Evolutionary conservation across 768 basidiomycete species (phyloP).

Genomic region (Paxillus involutus): DNA sequence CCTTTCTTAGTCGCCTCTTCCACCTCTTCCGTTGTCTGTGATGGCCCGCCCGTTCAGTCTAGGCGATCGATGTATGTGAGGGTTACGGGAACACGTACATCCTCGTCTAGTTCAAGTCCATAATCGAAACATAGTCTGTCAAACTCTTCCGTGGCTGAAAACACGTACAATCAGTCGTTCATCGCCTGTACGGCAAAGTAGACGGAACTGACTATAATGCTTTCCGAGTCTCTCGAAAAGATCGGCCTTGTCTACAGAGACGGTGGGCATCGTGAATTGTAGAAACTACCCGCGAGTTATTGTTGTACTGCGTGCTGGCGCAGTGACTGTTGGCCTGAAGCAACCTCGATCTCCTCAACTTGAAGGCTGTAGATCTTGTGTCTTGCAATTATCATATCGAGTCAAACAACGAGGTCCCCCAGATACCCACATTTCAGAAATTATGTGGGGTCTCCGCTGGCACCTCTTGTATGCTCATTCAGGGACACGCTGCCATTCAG

Average conservation of each 20-base stretch:
- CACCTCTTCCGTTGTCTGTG: conserved; percentile 86
- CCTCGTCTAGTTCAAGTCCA: conserved; percentile 96
- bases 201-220: conserved; percentile 63
- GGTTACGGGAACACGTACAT: conserved; percentile 54
- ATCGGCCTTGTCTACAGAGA: conserved; percentile 94
- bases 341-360: not conserved
- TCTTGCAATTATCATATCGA: conserved; percentile 7
- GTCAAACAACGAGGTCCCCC: conserved; percentile 12
- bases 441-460: not conserved
- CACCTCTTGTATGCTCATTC: not conserved
- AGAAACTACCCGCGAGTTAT: not conserved
- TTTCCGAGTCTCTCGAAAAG: conserved; percentile 85
- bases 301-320: not conserved
- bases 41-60: conserved; percentile 1
- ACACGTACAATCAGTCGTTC: conserved; percentile 10
- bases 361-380: not conserved
- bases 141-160: conserved; percentile 87
- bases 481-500: too few relatives aligned
- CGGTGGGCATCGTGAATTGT: conserved; percentile 74
- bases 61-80: not conserved
- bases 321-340: not conserved
- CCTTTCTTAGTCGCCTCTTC: conserved; percentile 81
- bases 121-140: conserved; percentile 97
- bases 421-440: conserved; percentile 12
- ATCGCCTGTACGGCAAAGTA: conserved; percentile 4